A percentile compares a stretch with the other conserved stretches of the same genome.
phyloP scores from a whole-genome alignment of 2,329 filamentous ascomycete species.

The Fusarium armeniacum region DNA sequence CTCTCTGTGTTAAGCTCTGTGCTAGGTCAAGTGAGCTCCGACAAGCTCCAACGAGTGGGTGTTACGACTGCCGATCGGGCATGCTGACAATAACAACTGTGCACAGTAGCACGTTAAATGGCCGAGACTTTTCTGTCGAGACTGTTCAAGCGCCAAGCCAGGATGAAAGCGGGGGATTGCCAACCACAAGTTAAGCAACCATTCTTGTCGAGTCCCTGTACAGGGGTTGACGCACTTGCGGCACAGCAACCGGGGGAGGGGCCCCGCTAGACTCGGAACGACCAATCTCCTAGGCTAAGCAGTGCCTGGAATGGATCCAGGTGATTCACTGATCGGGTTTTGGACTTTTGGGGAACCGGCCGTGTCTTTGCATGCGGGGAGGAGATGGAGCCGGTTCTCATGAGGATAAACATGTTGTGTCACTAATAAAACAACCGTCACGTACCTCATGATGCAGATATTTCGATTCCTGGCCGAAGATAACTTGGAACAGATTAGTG shows the following conservation, averaged over 20 bases:
- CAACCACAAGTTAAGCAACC: constrained; percentile 20
- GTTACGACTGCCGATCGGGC: constrained; percentile 8
- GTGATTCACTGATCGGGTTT: constrained; percentile 35
- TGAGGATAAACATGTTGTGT: background rate
- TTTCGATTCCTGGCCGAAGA: constrained; percentile 1
- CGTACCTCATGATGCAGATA: constrained; percentile 37
- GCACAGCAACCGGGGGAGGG: constrained; percentile 35
- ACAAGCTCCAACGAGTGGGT: constrained; percentile 21
- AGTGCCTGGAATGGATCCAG: constrained; percentile 31
- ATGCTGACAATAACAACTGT: constrained; percentile 24
- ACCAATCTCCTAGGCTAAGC: constrained; percentile 24
- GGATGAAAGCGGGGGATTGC: constrained; percentile 38
- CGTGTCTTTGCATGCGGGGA: constrained; percentile 29
- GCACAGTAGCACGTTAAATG: too few relatives aligned
- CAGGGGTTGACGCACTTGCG: constrained; percentile 37
- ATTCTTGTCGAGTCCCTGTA: constrained; percentile 27
- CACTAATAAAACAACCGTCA: constrained; percentile 12
- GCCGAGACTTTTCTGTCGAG: background rate
- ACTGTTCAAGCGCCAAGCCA: constrained; percentile 27
- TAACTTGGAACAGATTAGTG: background rate
- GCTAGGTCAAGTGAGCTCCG: constrained; percentile 41
- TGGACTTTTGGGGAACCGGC: constrained; percentile 25
- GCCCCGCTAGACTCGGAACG: constrained; percentile 33
- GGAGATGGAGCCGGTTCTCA: constrained; percentile 22
- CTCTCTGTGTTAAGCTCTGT: constrained; percentile 38